Evolutionary conservation across 2,329 filamentous ascomycete species (phyloP).

Genomic region (Bisporella sp.): DNA sequence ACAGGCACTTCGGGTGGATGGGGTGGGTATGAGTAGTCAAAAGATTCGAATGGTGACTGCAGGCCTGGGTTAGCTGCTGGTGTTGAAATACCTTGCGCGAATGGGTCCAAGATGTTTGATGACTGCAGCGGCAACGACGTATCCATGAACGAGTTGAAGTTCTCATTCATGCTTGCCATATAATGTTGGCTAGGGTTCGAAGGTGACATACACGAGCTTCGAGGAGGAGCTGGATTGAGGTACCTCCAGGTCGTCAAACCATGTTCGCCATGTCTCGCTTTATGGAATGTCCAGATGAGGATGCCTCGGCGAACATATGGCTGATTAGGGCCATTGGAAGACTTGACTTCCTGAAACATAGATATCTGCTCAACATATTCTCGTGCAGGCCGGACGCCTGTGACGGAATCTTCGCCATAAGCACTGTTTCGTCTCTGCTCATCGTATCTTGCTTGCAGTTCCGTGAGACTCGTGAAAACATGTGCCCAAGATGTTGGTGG

Average conservation of each 20-base stretch:
- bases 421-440: constrained; percentile 37
- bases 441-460: constrained; percentile 17
- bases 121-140: constrained; percentile 15
- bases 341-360: constrained; percentile 63
- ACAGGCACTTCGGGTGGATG: constrained; percentile 13
- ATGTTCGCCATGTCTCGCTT: constrained; percentile 40
- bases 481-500: constrained; percentile 25
- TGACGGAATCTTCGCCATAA: constrained; percentile 28
- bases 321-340: constrained; percentile 37
- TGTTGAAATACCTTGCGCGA: constrained; percentile 46
- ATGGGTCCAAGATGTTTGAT: constrained; percentile 40
- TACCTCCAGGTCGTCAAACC: constrained; percentile 55
- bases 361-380: constrained; percentile 54
- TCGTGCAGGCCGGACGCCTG: constrained; percentile 36
- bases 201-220: constrained; percentile 22
- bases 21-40: constrained; percentile 10
- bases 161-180: constrained; percentile 50
- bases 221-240: constrained; percentile 29
- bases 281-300: constrained; percentile 57
- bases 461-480: constrained; percentile 20
- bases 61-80: constrained; percentile 49
- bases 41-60: constrained; percentile 24
- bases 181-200: constrained; percentile 41
- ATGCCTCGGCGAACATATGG: constrained; percentile 51
- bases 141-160: constrained; percentile 44